Evolutionary conservation across 2,329 filamentous ascomycete genomes (phyloP), one percentile per base, ranked within the genome.

Genomic region (Lasiodiplodia hormozganensis): DNA sequence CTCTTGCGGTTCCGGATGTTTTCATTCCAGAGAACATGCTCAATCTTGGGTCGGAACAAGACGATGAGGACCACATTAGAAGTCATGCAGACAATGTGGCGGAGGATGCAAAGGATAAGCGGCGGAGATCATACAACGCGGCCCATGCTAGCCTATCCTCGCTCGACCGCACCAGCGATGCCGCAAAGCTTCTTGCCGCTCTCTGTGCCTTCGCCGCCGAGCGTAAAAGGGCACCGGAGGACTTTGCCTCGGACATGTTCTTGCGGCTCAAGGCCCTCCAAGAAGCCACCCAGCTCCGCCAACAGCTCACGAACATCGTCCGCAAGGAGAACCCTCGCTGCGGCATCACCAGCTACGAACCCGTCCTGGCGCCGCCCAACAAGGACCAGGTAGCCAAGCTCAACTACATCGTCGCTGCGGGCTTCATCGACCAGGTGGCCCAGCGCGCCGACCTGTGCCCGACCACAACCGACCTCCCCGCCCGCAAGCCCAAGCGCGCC

Each of bases 351-450:
- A 7, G 77, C 5, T 85, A 83, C 72, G 73, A 81, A 38, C 65
- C 82, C 6, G 70, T 85, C 81, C 72, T 95, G 81, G 80, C 87
- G 77, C 76, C 89, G 76, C 82, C 86, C 83, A 87, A 87, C 0
- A 82, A 89, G 7, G 91, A 89, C 72, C 90, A 79, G 75, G 83
- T 96, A 34, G 89, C 90, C 57, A 89, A 93, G 0, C 84, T 99
- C 34, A 97, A 96, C 78, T 93, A 97, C 76, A 96, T 98, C 82
- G 89, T 93, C 25, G 93, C 95, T 0, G 91, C 93, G 0, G 96
- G 95, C 0, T 98, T 97, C 82, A 89, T 98, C 75, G 96, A 99
- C 79, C 92, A 97, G 73, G 87, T 99, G 51, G 96, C 96, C 56
- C 94, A 98, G 73, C 92, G 96, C 70, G 93, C 92, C 4, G 95